Conservation (phyloP, 2,329 filamentous ascomycete genomes). For the Monosporascus sp. region DNA sequence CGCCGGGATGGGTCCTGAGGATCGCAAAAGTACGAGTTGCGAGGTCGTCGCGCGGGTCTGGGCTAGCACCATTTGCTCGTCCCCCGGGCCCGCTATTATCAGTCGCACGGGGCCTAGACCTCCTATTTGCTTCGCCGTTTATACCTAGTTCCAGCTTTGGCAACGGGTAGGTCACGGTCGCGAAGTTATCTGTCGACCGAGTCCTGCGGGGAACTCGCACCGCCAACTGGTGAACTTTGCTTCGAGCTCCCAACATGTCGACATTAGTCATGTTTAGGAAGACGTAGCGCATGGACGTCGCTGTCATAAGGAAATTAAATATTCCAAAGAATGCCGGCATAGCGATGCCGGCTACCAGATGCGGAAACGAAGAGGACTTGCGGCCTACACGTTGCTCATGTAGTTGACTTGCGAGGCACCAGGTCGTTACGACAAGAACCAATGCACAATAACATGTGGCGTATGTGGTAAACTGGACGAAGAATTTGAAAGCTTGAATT, state of each 20-base stretch:
- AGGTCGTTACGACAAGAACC: conserved; percentile 56
- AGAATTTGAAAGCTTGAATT: conserved; percentile 76
- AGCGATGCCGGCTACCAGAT: conserved; percentile 61
- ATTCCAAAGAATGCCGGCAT: conserved; percentile 68
- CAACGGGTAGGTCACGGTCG: conserved; percentile 56
- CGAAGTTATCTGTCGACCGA: conserved; percentile 36
- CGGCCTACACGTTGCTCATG: conserved; percentile 38
- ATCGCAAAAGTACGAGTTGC: conserved; percentile 72
- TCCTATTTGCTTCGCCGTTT: conserved; percentile 11
- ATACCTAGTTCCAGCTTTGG: conserved; percentile 17
- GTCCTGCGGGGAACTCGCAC: conserved; percentile 57
- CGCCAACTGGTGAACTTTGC: conserved; percentile 65
- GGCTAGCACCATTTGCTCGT: conserved; percentile 4
- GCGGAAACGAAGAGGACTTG: conserved; percentile 25
- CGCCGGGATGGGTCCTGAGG: conserved; percentile 62
- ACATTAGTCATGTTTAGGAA: conserved; percentile 77
- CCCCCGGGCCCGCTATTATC: conserved; percentile 4
- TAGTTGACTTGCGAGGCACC: conserved; percentile 54
- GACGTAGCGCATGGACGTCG: conserved; percentile 65
- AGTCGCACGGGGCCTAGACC: background rate
- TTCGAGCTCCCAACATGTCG: conserved; percentile 62
- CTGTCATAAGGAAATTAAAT: conserved; percentile 74
- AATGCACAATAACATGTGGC: conserved; percentile 62
- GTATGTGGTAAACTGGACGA: conserved; percentile 80
- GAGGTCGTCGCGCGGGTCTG: conserved; percentile 33